Evolutionary conservation across 2,329 filamentous ascomycete species (phyloP).

Genomic region (Mycosphaerella sp.): DNA sequence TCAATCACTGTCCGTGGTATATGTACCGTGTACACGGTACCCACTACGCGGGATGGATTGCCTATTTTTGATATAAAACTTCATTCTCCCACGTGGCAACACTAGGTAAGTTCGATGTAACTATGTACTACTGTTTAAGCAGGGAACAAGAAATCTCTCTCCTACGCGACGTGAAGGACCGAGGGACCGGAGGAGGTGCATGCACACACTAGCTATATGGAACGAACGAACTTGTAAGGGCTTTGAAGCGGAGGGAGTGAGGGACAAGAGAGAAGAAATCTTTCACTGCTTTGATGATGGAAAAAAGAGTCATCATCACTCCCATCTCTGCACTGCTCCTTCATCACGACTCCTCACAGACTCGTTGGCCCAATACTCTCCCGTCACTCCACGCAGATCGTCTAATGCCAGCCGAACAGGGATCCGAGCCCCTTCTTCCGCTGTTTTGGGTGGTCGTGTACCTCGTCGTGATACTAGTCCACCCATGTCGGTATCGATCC

Average conservation of each 20-base stretch:
- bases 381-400: slow-evolving; percentile 32
- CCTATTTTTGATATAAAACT: too few species aligned
- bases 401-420: slow-evolving; percentile 34
- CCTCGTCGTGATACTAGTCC: slow-evolving; percentile 24
- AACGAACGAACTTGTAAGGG: too few species aligned
- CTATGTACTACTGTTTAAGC: too few species aligned
- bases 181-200: too few species aligned
- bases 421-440: slow-evolving; percentile 35
- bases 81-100: too few species aligned
- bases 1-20: too few species aligned
- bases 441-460: slow-evolving; percentile 30
- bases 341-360: slow-evolving; percentile 29
- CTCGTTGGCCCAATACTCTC: slow-evolving; percentile 36
- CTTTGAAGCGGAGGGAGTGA: background rate
- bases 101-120: too few species aligned
- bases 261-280: background rate
- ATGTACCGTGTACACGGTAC: too few species aligned
- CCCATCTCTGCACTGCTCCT: slow-evolving; percentile 32
- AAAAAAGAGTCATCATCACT: background rate
- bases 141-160: background rate
- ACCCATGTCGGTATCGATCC: slow-evolving; percentile 37
- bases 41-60: too few species aligned
- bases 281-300: too few species aligned
- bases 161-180: background rate
- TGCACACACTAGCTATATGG: too few species aligned